Base-by-base conservation (phyloP, 352 stramenopile species). In the Globisporangium acanthophoron region DNA sequence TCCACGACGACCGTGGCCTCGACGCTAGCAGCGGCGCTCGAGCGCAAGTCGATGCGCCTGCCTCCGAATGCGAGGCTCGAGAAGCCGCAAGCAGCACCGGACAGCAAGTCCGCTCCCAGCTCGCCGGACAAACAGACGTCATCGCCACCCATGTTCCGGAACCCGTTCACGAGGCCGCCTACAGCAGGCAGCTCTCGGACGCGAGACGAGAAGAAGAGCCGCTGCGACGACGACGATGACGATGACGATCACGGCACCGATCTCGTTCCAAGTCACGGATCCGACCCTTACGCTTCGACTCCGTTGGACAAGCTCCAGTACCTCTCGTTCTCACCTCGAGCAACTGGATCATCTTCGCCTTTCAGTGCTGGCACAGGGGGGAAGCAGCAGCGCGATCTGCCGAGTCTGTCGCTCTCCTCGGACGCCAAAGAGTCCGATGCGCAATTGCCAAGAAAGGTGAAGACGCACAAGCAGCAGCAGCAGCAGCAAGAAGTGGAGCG, bases 291-390 rank as follows among this genome's bases (percentile, higher is more conserved):
- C 40, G 20, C 54, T 29, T 31, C 53, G 7, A 52, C 54, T 1
- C 50, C 56, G 0, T 31, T 57, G 48, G 56, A 57, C 29, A 39
- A 62, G 33, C 18, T 47, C 40, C 52, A 49, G 11, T 62, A 57
- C 39, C 40, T 62, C 27, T 62, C 49, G 29, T 62, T 62, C 27
- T 62, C 56, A 1, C 49, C 49, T 12, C 50, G 47, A 51, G 24
- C 37, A 31, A 15, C 16, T 40, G 47, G 12, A 16, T 18, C 39
- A 46, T 45, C 24, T 18, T 51, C 16, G 12, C 21, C 18, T 3
- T 21, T 40, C 24, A 27, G 24, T n/a, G 39, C 6, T 0, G 15
- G 5, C 6, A 13, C 24, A 18, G 46, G 9, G 4, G 13, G 8
- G 12, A 24, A 35, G 18, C 27, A 27, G 48, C 27, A 27, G 48